Percentiles rank a stretch among this genome's conserved stretches.
phyloP scores from a whole-genome alignment of 2,329 filamentous ascomycete species.

The Fusarium irregulare region DNA sequence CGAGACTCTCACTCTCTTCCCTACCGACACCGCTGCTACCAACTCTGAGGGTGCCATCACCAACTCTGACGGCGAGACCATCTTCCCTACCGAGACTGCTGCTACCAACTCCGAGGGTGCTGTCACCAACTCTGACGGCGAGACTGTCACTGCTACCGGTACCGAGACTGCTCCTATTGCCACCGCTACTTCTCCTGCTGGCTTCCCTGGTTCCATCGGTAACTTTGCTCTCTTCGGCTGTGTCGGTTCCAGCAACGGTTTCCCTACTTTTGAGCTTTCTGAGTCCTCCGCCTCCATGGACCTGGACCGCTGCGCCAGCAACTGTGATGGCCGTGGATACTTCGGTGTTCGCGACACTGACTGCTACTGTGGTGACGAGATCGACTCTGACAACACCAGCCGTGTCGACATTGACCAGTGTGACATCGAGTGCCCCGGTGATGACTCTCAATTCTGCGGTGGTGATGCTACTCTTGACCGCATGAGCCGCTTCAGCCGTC shows the following conservation, averaged over 20 bases:
- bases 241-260: conserved; percentile 32
- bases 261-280: conserved; percentile 41
- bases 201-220: conserved; percentile 33
- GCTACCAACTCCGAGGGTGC: conserved; percentile 12
- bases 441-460: conserved; percentile 38
- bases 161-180: conserved; percentile 46
- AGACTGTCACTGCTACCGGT: conserved; percentile 26
- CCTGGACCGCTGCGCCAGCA: conserved; percentile 44
- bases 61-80: conserved; percentile 9
- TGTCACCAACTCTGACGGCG: conserved; percentile 8
- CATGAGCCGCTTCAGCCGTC: conserved; percentile 30
- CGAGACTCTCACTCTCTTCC: neutral
- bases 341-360: conserved; percentile 44
- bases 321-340: conserved; percentile 39
- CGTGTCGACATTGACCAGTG: conserved; percentile 21
- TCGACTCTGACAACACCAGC: conserved; percentile 18
- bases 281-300: conserved; percentile 32
- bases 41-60: neutral
- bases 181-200: conserved; percentile 32
- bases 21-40: neutral
- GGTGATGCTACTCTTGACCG: conserved; percentile 28
- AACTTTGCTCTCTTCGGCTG: conserved; percentile 47
- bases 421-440: conserved; percentile 39
- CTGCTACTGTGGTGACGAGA: conserved; percentile 41
- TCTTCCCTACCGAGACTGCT: too few species aligned